Evolutionary conservation across 2,329 filamentous ascomycete genomes (phyloP).

Genomic region (Fusarium albosuccineum): DNA sequence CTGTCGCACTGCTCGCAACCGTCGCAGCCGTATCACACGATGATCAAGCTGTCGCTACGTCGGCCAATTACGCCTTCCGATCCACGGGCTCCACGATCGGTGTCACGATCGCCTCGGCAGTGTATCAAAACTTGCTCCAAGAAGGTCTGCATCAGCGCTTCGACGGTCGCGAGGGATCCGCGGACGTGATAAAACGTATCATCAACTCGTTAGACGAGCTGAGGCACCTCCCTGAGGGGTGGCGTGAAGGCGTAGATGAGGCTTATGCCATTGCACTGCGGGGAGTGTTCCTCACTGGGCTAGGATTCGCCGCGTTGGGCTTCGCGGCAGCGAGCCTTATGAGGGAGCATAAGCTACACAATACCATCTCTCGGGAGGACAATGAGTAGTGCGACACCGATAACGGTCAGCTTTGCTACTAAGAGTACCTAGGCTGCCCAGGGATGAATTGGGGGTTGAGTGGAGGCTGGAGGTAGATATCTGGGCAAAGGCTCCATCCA

Average conservation of each 20-base stretch:
- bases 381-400: too few species aligned
- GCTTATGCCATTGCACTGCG: too few species aligned
- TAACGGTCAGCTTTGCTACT: too few species aligned
- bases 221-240: not conserved
- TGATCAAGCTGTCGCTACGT: constrained; percentile 20
- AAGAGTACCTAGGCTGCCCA: too few species aligned
- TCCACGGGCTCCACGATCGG: constrained; percentile 20
- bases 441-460: too few species aligned
- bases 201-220: constrained; percentile 1
- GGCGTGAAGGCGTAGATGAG: constrained; percentile 15
- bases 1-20: constrained; percentile 15
- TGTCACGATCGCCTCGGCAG: constrained; percentile 10
- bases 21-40: constrained; percentile 12
- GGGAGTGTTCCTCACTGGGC: too few species aligned
- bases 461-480: too few species aligned
- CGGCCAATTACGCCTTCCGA: not conserved
- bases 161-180: not conserved
- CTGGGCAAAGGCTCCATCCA: too few species aligned
- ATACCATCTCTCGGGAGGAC: too few species aligned
- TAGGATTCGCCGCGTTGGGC: too few species aligned
- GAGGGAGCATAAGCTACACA: too few species aligned
- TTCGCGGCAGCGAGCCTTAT: too few species aligned
- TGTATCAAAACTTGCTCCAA: constrained; percentile 15
- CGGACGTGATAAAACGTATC: constrained; percentile 9
- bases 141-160: constrained; percentile 4